These are phyloP conservation scores for Urtica urens DNA, from an alignment of 306 rosid genomes.

Conservation along the genomic window DNA sequence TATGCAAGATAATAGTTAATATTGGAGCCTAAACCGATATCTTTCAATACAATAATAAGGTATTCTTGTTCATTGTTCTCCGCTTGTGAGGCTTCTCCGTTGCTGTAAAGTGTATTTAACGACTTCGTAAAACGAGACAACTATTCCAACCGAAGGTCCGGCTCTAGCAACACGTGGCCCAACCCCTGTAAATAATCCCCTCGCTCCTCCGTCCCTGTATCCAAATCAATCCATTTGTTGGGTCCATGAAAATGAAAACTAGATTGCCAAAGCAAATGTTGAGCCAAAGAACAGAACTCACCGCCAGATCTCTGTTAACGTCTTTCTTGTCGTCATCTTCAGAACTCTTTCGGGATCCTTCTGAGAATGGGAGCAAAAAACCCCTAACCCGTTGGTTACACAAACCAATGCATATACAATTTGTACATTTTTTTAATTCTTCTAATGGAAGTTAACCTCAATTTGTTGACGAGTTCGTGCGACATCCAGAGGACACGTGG, in stretches of 20 bases:
- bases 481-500: slow-evolving; percentile 91
- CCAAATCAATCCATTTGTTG: background rate
- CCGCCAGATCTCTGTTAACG: slow-evolving; percentile 84
- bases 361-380: slow-evolving; percentile 22
- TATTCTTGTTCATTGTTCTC: slow-evolving; percentile 2
- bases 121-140: slow-evolving; percentile 79
- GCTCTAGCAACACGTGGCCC: slow-evolving; percentile 78
- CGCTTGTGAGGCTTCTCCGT: slow-evolving; percentile 23
- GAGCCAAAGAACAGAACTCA: slow-evolving; percentile 8
- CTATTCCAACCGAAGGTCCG: slow-evolving; percentile 92
- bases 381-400: background rate
- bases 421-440: too few species aligned
- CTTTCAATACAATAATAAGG: too few species aligned
- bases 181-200: slow-evolving; percentile 74
- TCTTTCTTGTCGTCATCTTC: slow-evolving; percentile 78
- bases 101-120: slow-evolving; percentile 59
- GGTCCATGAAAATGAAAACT: too few species aligned
- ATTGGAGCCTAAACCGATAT: too few species aligned
- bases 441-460: slow-evolving; percentile 60
- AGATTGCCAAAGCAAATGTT: too few species aligned
- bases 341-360: slow-evolving; percentile 53
- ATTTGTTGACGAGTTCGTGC: slow-evolving; percentile 85
- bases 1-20: too few species aligned
- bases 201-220: slow-evolving; percentile 77
- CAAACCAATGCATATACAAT: too few species aligned